Evolutionary conservation across 2,329 filamentous ascomycete species (phyloP), one percentile per base, ranked within the genome.

Genomic region (Domatiomyces catenatus): DNA sequence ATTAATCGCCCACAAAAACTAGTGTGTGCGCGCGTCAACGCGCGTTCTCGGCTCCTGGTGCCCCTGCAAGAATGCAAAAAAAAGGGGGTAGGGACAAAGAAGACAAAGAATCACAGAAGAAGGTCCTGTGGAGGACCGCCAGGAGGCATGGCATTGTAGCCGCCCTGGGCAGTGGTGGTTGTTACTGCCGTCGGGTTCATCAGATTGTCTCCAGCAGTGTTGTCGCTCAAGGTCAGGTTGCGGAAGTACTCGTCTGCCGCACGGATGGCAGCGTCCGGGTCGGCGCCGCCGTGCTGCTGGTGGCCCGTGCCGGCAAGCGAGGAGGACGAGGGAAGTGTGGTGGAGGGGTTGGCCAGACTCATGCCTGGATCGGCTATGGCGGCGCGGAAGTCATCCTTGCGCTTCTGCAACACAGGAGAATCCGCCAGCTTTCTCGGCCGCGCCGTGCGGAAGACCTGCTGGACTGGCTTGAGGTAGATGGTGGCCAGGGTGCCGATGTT

Each of bases 391-490:
- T 76, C 75, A 52, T 72, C 68, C 17, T 73, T 74, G 1, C 77
- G 77, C 56, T 79, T 82, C 68, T 95, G 92, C 42, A 98, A 72
- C 0, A 89, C 89, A 0, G 90, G 89, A 2, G 83, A 90, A 49
- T 94, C 86, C 50, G 80, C 75, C 2, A 98, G 74, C 51, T 81
- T 81, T 19, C 87, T 77, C 1, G 86, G 84, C 12, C 92, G 79
- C 10, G 92, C 90, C 17, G 83, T 83, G 51, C 92, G 83, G 74
- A 98, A 98, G 8, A 98, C 92, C 49, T 92, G 90, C 65, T 96
- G 88, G 5, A 98, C 90, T 2, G 92, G 92, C 67, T 98, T 98
- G 47, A 98, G 79, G 67, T 98, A 98, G 48, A 98, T 90, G 0
- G 92, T 98, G 2, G 92, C 92, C 2, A 98, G 75, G 0, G 92